phyloP scores from a whole-genome alignment of 176 grass and related monocot species.

The Aegilops umbellulata region DNA sequence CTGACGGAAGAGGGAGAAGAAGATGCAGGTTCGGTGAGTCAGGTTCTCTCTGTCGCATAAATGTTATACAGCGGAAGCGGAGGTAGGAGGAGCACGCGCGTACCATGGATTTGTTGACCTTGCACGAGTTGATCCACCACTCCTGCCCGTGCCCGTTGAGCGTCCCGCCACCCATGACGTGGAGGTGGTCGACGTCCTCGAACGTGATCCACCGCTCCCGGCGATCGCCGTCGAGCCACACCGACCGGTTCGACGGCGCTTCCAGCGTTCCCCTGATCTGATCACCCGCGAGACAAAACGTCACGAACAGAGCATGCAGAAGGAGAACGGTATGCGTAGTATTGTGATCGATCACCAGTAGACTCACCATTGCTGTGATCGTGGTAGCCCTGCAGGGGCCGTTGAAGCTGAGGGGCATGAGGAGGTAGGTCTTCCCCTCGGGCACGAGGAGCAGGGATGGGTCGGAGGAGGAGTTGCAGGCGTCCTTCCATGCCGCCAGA shows the following conservation, averaged over 20 bases:
- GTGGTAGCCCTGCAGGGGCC: conserved; percentile 57
- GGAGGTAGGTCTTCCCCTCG: conserved; percentile 41
- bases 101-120: conserved; percentile 58
- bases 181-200: conserved; percentile 28
- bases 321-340: background rate
- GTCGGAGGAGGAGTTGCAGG: conserved; percentile 50
- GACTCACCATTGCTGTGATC: conserved; percentile 58
- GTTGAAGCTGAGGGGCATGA: conserved; percentile 56
- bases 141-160: conserved; percentile 62
- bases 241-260: conserved; percentile 57
- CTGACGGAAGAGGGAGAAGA: conserved; percentile 16
- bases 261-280: conserved; percentile 70
- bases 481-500: conserved; percentile 53
- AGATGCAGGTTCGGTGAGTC: background rate
- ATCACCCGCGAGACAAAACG: background rate
- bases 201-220: conserved; percentile 63
- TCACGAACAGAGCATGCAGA: background rate
- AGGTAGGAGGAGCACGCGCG: no score
- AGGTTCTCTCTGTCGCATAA: background rate
- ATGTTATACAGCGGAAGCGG: background rate
- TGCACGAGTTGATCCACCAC: conserved; percentile 84
- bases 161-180: conserved; percentile 54
- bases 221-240: conserved; percentile 18
- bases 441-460: conserved; percentile 36
- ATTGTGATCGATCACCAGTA: no score